Evolutionary conservation across 257 asterid genomes (phyloP).

Genomic region (Phtheirospermum japonicum): DNA sequence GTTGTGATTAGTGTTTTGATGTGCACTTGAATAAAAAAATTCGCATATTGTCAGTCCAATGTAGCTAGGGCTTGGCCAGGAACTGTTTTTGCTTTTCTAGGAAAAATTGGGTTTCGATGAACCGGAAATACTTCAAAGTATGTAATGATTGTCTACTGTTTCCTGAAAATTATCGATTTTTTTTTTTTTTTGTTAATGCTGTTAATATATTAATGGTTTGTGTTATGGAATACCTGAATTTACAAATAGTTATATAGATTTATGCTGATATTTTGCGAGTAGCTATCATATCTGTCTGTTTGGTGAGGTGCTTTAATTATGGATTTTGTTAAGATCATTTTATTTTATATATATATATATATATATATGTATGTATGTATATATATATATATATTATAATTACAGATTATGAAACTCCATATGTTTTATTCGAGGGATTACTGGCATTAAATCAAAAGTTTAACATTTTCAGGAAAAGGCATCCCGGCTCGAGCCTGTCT

Average conservation of each 20-base stretch:
- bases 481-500: slow-evolving; percentile 58
- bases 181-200: background rate
- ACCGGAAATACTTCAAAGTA: too few species aligned
- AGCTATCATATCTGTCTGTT: background rate
- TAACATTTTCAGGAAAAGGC: slow-evolving; percentile 61
- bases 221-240: background rate
- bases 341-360: too few species aligned
- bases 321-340: background rate
- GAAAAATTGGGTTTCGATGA: too few species aligned
- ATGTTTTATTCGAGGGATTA: too few species aligned
- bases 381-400: too few species aligned
- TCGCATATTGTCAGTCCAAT: slow-evolving; percentile 4
- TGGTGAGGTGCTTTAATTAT: background rate
- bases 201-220: background rate
- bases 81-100: background rate
- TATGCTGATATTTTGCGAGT: background rate
- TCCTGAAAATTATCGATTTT: background rate
- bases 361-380: too few species aligned
- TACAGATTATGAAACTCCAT: too few species aligned
- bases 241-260: slow-evolving; percentile 10
- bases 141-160: background rate
- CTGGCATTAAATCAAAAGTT: slow-evolving; percentile 16
- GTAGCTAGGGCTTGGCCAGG: slow-evolving; percentile 6
- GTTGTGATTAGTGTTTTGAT: slow-evolving; percentile 5
- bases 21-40: slow-evolving; percentile 1